Evolutionary conservation across 2,329 filamentous ascomycete genomes (phyloP), one percentile per base, ranked within the genome.

Genomic region (Diplodia corticola): DNA sequence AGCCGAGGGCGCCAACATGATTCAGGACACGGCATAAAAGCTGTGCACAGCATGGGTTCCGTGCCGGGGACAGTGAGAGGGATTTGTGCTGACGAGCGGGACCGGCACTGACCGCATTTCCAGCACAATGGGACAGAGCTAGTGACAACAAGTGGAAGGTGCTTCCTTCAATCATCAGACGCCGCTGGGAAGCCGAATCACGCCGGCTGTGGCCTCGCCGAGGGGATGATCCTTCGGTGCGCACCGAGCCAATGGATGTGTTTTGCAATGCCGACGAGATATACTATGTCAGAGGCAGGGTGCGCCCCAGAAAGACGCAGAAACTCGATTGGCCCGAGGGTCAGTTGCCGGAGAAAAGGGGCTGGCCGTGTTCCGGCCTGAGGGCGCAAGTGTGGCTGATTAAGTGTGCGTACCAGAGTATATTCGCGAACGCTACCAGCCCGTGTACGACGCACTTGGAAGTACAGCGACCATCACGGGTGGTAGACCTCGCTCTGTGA

Each of bases 181-280:
- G 44, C 40, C 57, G 57, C 57, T 61, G 57, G 57, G 57, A 61
- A 4, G 46, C 40, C 40, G 57, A 61, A 10, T 61, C 46, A 13
- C 20, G 44, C 57, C 48, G 40, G 17, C 22, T 15, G 26, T 65
- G 50, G 50, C 63, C 63, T 7, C 50, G 24, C 5, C 3, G 13
- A 0, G 50, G 51, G 15, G 63, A 65, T 7, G 35, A 53, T 30
- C 48, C 30, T 22, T 9, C 24, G 6, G 12, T 33, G 13, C 22
- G n/a, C 20, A 9, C 37, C 13, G 15, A 24, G 9, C 26, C 63
- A 5, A 26, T 48, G 24, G 50, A 65, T n/a, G 50, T 65, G 9
- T 65, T 55, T 20, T 65, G 50, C 40, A 50, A 49, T 20, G 17
- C 37, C 15, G 63, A 65, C 12, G 63, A 65, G 40, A 26, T 49